Evolutionary conservation across 2,329 filamentous ascomycete species (phyloP).

Genomic region (Colletotrichum eremochloae): DNA sequence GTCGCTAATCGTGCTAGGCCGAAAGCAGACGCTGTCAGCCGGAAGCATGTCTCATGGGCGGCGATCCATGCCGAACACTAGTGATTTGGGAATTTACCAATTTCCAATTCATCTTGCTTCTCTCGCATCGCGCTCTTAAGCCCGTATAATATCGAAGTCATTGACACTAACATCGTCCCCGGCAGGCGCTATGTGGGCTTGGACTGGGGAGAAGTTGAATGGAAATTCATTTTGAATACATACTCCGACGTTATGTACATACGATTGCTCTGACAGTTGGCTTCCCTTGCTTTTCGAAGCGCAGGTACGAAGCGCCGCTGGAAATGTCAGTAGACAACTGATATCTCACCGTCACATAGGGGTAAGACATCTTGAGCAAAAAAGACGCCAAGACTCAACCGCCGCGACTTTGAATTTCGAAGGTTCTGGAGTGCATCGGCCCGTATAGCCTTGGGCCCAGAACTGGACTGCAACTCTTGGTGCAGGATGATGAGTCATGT

Average conservation of each 20-base stretch:
- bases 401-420: neutral
- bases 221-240: no score
- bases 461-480: neutral
- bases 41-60: conserved; percentile 16
- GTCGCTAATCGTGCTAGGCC: neutral
- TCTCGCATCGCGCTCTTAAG: neutral
- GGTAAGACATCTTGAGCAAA: no score
- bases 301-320: neutral
- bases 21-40: conserved; percentile 16
- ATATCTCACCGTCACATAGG: neutral
- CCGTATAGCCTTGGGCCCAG: neutral
- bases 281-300: neutral
- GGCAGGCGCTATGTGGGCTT: neutral
- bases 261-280: neutral
- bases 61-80: neutral
- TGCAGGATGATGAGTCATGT: conserved; percentile 11
- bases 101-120: neutral
- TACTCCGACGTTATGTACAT: no score
- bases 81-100: neutral
- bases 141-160: neutral
- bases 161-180: neutral
- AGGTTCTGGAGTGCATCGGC: neutral
- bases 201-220: neutral
- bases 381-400: neutral
- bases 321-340: no score